Evolutionary conservation across 192 early-diverging fungal genomes (phyloP).

Genomic region (Entomortierella beljakovae): DNA sequence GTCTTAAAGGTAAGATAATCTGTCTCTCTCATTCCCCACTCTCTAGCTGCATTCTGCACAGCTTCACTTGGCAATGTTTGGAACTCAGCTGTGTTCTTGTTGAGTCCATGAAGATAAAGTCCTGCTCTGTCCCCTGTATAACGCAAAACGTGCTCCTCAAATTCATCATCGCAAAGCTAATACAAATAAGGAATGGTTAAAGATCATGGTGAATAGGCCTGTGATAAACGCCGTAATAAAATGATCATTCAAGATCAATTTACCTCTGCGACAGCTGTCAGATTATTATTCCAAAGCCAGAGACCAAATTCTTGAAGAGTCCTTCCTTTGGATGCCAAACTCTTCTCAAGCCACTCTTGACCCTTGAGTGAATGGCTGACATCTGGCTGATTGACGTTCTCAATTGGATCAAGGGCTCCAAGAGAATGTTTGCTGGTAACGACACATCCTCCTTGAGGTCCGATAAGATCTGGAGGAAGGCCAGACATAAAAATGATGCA

Average conservation of each 20-base stretch:
- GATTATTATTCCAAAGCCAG: slow-evolving; percentile 77
- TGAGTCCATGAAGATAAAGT: slow-evolving; percentile 93
- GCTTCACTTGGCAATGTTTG: slow-evolving; percentile 74
- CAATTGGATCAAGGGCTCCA: slow-evolving; percentile 34
- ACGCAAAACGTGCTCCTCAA: slow-evolving; percentile 95
- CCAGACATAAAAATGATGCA: slow-evolving; percentile 90
- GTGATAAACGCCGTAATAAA: neutral
- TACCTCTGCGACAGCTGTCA: slow-evolving; percentile 89
- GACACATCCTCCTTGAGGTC: slow-evolving; percentile 69
- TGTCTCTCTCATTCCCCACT: slow-evolving; percentile 80
- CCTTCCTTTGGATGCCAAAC: slow-evolving; percentile 67
- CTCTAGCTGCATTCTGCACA: slow-evolving; percentile 71
- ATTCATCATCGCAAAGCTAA: slow-evolving; percentile 93
- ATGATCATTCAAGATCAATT: slow-evolving; percentile 1
- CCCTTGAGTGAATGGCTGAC: slow-evolving; percentile 74
- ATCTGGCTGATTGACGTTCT: neutral
- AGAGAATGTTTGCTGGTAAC: slow-evolving; percentile 92
- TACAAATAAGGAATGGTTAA: slow-evolving; percentile 5
- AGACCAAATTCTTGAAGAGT: slow-evolving; percentile 74
- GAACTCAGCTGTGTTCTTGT: slow-evolving; percentile 80
- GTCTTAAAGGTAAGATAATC: slow-evolving; percentile 66
- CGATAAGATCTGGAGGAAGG: slow-evolving; percentile 56
- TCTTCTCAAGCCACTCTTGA: slow-evolving; percentile 77
- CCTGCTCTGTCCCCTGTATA: slow-evolving; percentile 84
- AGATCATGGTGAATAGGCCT: no score